Evolutionary conservation across 495 filamentous ascomycete species (phyloP).

Genomic region (Chaetomium tenue): DNA sequence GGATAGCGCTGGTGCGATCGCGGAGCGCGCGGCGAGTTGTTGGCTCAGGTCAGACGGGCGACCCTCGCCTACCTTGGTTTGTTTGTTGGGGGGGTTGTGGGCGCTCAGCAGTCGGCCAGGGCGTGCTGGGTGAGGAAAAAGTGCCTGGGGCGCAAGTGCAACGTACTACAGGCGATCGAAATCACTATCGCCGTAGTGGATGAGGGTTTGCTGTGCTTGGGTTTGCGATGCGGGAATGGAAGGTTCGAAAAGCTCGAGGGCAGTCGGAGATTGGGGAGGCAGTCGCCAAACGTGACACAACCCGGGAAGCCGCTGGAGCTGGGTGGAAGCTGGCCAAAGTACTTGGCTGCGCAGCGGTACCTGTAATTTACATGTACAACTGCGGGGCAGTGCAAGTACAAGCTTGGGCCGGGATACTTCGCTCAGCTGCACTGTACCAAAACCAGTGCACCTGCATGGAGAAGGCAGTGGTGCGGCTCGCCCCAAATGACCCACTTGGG

Average conservation of each 20-base stretch:
- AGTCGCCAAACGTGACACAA: conserved; percentile 38
- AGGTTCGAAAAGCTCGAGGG: conserved; percentile 33
- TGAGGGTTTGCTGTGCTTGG: conserved; percentile 6
- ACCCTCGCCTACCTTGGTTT: conserved; percentile 12
- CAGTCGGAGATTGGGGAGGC: conserved; percentile 27
- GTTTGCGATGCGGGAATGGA: conserved; percentile 23
- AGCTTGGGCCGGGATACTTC: conserved; percentile 9
- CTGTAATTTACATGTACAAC: not conserved
- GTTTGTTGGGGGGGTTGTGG: conserved; percentile 11
- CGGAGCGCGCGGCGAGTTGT: conserved; percentile 23
- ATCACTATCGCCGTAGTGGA: conserved; percentile 13
- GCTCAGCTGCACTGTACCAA: conserved; percentile 20
- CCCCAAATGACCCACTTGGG: conserved; percentile 21
- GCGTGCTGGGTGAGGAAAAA: not conserved
- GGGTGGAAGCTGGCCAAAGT: conserved; percentile 29
- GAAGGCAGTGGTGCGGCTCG: conserved; percentile 15
- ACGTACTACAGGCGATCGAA: conserved; percentile 5
- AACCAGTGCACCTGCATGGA: conserved; percentile 9
- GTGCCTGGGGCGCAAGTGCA: conserved; percentile 1
- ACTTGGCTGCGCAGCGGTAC: conserved; percentile 16
- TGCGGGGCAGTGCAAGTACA: conserved; percentile 12
- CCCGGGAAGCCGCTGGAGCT: conserved; percentile 18
- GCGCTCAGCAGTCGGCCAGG: not conserved
- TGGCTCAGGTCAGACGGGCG: conserved; percentile 21
- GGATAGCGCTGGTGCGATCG: conserved; percentile 17